Percentiles rank a stretch among this genome's conserved stretches.
Evolutionary conservation across 2,329 filamentous ascomycete genomes (phyloP).

Genomic region (Teratosphaeria zuluensis): DNA sequence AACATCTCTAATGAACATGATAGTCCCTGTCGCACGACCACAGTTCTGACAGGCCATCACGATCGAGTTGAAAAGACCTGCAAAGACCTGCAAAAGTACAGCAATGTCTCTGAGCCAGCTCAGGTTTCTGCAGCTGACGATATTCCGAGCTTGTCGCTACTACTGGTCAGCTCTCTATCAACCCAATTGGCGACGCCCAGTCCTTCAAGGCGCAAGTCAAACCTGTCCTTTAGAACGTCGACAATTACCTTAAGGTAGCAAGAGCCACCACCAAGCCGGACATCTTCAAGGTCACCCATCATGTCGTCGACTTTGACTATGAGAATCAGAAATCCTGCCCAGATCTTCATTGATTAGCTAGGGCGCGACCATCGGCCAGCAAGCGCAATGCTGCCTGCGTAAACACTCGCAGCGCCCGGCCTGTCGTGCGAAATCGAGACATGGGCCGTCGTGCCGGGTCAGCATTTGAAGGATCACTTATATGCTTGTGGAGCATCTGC

Average conservation of each 20-base stretch:
- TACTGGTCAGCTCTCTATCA: conserved; percentile 12
- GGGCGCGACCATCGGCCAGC: conserved; percentile 10
- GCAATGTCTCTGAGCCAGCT: not conserved
- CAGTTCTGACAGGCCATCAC: not conserved
- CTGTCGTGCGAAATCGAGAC: not conserved
- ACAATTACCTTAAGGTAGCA: conserved; percentile 10
- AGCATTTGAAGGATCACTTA: not conserved
- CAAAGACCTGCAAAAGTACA: not conserved
- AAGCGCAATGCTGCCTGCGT: conserved; percentile 1
- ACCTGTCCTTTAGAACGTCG: conserved; percentile 10
- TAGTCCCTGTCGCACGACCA: not conserved
- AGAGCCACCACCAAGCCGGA: conserved; percentile 11
- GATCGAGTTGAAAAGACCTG: not conserved
- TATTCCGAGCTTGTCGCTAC: conserved; percentile 6
- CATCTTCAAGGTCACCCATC: conserved; percentile 15
- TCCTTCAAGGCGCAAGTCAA: conserved; percentile 9
- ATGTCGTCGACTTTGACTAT: conserved; percentile 12
- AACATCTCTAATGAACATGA: not conserved
- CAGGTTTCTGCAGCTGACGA: not conserved
- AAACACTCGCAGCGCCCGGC: not conserved
- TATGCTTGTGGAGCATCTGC: too few relatives aligned
- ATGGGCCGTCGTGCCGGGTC: not conserved
- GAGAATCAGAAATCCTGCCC: conserved; percentile 12
- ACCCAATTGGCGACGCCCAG: conserved; percentile 6
- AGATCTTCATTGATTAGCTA: conserved; percentile 12